A percentile compares a stretch with the other conserved stretches of the same genome.
Evolutionary conservation across 73 alveolate genomes (phyloP).

Genomic region (Paramecium primaurelia): DNA sequence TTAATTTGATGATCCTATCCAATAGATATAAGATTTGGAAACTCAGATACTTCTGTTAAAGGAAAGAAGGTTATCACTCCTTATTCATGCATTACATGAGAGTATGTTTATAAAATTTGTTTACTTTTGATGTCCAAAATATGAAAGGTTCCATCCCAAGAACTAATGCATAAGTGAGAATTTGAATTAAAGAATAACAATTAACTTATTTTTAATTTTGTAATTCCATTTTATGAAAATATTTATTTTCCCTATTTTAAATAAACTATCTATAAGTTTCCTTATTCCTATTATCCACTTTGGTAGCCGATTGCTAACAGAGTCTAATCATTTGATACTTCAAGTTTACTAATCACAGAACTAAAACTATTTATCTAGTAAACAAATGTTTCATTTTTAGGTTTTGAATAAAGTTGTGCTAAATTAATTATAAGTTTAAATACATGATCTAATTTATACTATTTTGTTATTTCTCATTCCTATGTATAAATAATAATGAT

Average conservation of each 20-base stretch:
- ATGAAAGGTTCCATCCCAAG: slow-evolving; percentile 37
- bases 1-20: background rate
- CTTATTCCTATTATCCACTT: background rate
- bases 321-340: slow-evolving; percentile 5
- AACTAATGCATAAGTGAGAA: slow-evolving; percentile 1
- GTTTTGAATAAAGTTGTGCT: background rate
- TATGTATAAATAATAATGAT: background rate
- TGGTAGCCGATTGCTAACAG: slow-evolving; percentile 15
- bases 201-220: background rate
- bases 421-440: background rate
- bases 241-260: background rate
- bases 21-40: slow-evolving; percentile 1
- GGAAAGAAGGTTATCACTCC: slow-evolving; percentile 24
- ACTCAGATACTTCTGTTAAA: background rate
- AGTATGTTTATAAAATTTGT: background rate
- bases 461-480: background rate
- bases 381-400: background rate
- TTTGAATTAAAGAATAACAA: background rate
- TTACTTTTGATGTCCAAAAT: background rate
- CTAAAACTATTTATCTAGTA: background rate
- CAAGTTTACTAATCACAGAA: background rate
- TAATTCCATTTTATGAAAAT: background rate
- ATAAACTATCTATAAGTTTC: background rate
- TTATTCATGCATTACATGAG: background rate
- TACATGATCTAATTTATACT: background rate